phyloP scores from a whole-genome alignment of 371 early-diverging fungal genomes.

The Neoconidiobolus thromboides region DNA sequence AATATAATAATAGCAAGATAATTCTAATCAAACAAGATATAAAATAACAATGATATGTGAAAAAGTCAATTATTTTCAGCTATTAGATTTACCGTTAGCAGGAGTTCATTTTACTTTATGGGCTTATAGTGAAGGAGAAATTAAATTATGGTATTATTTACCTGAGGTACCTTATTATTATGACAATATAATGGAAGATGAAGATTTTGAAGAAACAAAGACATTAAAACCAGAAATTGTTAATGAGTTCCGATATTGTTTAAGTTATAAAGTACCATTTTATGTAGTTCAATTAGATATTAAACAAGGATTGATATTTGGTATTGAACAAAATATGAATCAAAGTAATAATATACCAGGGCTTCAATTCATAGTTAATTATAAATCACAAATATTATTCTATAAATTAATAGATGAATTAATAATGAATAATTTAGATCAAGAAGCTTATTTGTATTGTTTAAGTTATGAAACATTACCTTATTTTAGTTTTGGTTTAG shows the following conservation, averaged over 20 bases:
- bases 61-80: constrained; percentile 30
- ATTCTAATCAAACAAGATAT: constrained; percentile 17
- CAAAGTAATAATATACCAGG: constrained; percentile 24
- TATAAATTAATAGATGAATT: background rate
- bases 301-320: constrained; percentile 55
- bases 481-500: constrained; percentile 70
- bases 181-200: background rate
- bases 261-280: background rate
- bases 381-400: constrained; percentile 27
- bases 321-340: constrained; percentile 44
- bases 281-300: constrained; percentile 37
- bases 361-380: constrained; percentile 39
- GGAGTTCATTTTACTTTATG: constrained; percentile 8
- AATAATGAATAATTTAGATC: background rate
- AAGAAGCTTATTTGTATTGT: background rate
- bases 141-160: constrained; percentile 1
- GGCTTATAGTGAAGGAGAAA: constrained; percentile 2
- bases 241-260: background rate
- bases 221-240: too few relatives aligned
- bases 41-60: constrained; percentile 34
- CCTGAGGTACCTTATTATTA: background rate
- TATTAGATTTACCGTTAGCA: constrained; percentile 42
- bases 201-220: background rate
- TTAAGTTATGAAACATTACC: constrained; percentile 33
- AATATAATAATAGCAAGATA: constrained; percentile 7